phyloP scores from a whole-genome alignment of 2,329 filamentous ascomycete genomes.

The Trichoderma polysporum region DNA sequence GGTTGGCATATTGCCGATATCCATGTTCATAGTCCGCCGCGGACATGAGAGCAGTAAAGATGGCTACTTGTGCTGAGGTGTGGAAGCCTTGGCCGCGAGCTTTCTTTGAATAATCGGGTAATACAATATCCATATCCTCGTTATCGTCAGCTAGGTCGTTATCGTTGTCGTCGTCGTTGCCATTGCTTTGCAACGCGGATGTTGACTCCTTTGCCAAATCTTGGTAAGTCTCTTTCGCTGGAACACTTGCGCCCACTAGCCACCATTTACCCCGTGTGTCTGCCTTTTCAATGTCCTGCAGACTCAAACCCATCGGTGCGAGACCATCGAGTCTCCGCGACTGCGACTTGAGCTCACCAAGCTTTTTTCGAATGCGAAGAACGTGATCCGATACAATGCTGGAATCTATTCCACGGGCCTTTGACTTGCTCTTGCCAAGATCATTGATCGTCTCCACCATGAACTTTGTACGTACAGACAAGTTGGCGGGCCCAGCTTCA shows the following conservation, averaged over 20 bases:
- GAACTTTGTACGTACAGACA: constrained; percentile 89
- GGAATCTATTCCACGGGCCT: constrained; percentile 69
- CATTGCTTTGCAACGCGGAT: constrained; percentile 25
- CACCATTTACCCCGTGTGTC: constrained; percentile 96
- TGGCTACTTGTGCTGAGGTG: constrained; percentile 81
- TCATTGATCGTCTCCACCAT: constrained; percentile 97
- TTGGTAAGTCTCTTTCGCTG: constrained; percentile 35
- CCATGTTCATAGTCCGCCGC: constrained; percentile 83
- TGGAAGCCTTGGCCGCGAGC: constrained; percentile 82
- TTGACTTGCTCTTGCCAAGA: constrained; percentile 90
- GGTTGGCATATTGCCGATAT: constrained; percentile 72
- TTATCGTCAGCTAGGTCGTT: no score
- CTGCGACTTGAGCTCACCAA: constrained; percentile 70
- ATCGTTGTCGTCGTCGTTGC: no score
- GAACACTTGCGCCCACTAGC: constrained; percentile 95
- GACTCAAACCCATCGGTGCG: constrained; percentile 77
- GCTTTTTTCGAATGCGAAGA: constrained; percentile 81
- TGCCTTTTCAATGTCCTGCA: constrained; percentile 78
- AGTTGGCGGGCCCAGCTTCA: constrained; percentile 63
- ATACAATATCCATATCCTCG: constrained; percentile 48
- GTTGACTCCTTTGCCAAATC: constrained; percentile 23
- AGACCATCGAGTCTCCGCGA: constrained; percentile 64
- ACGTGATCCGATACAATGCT: constrained; percentile 77
- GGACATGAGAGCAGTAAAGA: constrained; percentile 88
- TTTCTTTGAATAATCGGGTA: constrained; percentile 70